Percentiles rank a stretch among this genome's conserved stretches.
phyloP scores from a whole-genome alignment of 148 eudicot species.

The Fagopyrum esculentum region DNA sequence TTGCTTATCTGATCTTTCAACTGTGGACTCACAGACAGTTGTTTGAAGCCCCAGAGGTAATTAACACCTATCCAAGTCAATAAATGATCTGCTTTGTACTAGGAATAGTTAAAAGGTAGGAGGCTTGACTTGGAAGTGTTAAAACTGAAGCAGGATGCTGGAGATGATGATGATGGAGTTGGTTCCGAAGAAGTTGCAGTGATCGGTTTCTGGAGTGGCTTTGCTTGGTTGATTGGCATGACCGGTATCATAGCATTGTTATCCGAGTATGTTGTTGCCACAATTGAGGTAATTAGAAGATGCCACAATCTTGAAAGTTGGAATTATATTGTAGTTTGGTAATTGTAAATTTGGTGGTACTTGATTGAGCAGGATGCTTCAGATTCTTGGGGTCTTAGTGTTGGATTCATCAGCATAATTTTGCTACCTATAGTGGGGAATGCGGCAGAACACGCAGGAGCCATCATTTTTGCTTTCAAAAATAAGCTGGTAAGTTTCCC shows the following conservation, averaged over 20 bases:
- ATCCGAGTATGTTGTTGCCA: slow-evolving; percentile 81
- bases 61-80: background rate
- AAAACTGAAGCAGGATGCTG: slow-evolving; percentile 26
- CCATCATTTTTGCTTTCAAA: slow-evolving; percentile 79
- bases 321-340: background rate
- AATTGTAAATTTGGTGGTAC: background rate
- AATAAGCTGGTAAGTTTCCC: slow-evolving; percentile 58
- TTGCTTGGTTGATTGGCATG: slow-evolving; percentile 74
- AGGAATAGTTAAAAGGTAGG: background rate
- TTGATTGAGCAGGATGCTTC: slow-evolving; percentile 54
- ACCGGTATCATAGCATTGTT: slow-evolving; percentile 62
- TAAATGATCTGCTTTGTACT: background rate
- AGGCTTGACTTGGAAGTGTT: background rate
- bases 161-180: slow-evolving; percentile 25
- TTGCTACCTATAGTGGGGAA: slow-evolving; percentile 93
- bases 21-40: slow-evolving; percentile 75
- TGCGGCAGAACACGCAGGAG: slow-evolving; percentile 97
- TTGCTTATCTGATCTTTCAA: slow-evolving; percentile 73
- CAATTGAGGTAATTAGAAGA: slow-evolving; percentile 63
- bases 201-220: slow-evolving; percentile 75
- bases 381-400: slow-evolving; percentile 75
- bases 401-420: slow-evolving; percentile 85
- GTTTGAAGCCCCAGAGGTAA: slow-evolving; percentile 62
- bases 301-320: background rate
- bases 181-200: slow-evolving; percentile 26